phyloP scores from a whole-genome alignment of 306 rosid genomes.

The Cucurbita ficifolia region DNA sequence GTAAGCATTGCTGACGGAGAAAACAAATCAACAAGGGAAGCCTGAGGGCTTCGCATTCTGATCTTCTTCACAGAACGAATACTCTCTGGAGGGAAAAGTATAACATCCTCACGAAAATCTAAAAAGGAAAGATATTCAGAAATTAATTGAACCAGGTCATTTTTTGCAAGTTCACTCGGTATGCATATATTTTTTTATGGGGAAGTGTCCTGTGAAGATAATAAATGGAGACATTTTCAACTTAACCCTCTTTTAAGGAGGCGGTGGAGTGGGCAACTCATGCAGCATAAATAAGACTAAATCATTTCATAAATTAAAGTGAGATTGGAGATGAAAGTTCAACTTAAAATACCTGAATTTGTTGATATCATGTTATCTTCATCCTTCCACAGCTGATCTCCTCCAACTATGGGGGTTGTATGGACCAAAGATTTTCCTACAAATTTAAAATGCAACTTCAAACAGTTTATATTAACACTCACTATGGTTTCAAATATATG shows the following conservation, averaged over 20 bases:
- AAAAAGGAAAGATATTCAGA: conserved; percentile 20
- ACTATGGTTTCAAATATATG: conserved; percentile 12
- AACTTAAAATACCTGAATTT: conserved; percentile 25
- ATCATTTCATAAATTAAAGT: conserved; percentile 8
- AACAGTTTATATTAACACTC: background rate
- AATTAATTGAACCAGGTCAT: background rate
- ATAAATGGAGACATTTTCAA: background rate
- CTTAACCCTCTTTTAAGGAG: background rate
- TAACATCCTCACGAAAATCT: conserved; percentile 18
- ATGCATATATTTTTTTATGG: background rate
- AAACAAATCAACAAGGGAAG: conserved; percentile 26
- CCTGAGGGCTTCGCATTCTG: conserved; percentile 18
- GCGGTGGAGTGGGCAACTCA: background rate
- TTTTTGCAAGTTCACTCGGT: background rate
- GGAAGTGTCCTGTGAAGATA: background rate
- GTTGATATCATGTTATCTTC: conserved; percentile 21
- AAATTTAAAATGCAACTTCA: background rate
- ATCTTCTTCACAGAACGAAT: background rate
- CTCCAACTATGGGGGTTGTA: conserved; percentile 12
- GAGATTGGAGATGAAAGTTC: background rate
- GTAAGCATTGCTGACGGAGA: conserved; percentile 26
- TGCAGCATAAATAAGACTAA: conserved; percentile 2
- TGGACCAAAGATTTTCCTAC: conserved; percentile 23
- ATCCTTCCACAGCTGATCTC: conserved; percentile 22
- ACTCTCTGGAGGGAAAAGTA: background rate